Conservation (phyloP, 768 basidiomycete genomes). For the Boletus rex-veris region DNA sequence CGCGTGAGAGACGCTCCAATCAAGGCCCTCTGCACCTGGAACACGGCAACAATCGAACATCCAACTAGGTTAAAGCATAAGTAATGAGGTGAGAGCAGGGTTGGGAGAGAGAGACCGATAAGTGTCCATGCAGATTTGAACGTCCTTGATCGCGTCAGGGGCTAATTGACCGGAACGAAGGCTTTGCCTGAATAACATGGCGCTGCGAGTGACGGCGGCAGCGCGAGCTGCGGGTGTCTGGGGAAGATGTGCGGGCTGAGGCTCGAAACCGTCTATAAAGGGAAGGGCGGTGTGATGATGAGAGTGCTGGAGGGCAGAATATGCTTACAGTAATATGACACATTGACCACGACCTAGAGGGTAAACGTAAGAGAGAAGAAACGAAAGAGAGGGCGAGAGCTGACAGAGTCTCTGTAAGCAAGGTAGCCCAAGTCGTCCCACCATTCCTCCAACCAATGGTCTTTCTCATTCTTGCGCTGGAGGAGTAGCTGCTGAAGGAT, state of each 20-base stretch:
- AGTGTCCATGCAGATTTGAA: conserved; percentile 82
- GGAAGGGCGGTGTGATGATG: conserved; percentile 4
- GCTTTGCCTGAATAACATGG: conserved; percentile 70
- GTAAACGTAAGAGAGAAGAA: background rate
- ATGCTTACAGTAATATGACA: conserved; percentile 86
- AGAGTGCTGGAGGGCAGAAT: background rate
- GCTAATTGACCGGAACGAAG: conserved; percentile 62
- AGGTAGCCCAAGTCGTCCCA: conserved; percentile 88
- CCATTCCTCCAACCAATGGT: conserved; percentile 91
- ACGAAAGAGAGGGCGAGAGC: conserved; percentile 19
- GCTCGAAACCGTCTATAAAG: conserved; percentile 71
- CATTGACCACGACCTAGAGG: conserved; percentile 75
- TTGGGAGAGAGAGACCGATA: conserved; percentile 53
- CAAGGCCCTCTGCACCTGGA: conserved; percentile 67
- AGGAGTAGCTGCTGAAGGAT: conserved; percentile 65
- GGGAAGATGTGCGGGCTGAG: conserved; percentile 57
- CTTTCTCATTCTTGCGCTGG: conserved; percentile 47
- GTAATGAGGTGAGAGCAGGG: background rate
- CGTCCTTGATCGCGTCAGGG: conserved; percentile 66
- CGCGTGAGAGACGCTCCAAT: conserved; percentile 74
- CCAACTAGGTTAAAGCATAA: conserved; percentile 51
- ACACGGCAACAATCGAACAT: conserved; percentile 91
- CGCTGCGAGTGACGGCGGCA: conserved; percentile 64
- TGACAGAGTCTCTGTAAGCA: conserved; percentile 79
- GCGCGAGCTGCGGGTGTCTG: conserved; percentile 63